These are phyloP conservation scores for Penicillium freii DNA, from an alignment of 2,329 filamentous ascomycete genomes.

Conservation along the genomic window DNA sequence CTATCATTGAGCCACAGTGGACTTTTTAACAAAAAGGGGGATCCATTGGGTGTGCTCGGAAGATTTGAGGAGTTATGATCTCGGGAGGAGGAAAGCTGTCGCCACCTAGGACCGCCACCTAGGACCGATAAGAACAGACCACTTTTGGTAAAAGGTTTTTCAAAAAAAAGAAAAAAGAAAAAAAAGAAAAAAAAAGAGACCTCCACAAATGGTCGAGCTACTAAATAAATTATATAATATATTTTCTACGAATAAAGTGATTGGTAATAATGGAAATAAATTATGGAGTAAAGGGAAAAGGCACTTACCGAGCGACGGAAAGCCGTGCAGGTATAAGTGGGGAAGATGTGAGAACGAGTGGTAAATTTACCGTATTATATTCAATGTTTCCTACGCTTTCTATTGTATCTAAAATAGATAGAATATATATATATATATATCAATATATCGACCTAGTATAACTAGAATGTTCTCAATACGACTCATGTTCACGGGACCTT, in stretches of 20 bases:
- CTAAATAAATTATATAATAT: neutral
- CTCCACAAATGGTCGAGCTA: neutral
- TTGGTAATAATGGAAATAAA: conserved; percentile 16
- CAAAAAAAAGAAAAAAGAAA: no score
- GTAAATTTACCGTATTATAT: neutral
- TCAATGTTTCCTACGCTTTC: neutral
- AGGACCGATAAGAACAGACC: conserved; percentile 20
- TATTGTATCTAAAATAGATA: neutral
- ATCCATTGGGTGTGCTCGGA: conserved; percentile 10
- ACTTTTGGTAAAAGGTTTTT: neutral
- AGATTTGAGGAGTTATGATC: conserved; percentile 7
- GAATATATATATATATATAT: neutral
- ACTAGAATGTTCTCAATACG: no score
- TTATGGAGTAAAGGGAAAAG: conserved; percentile 21
- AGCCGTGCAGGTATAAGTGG: conserved; percentile 14
- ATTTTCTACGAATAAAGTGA: conserved; percentile 11
- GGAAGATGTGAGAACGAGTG: conserved; percentile 1
- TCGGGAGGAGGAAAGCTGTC: conserved; percentile 7
- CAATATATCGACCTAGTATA: no score
- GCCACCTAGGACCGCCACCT: conserved; percentile 18
- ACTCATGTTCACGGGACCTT: no score
- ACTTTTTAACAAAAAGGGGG: conserved; percentile 6
- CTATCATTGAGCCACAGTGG: conserved; percentile 22
- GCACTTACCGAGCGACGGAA: conserved; percentile 9
- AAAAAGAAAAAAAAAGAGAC: neutral